phyloP scores from a whole-genome alignment of 2,329 filamentous ascomycete species.

The Colletotrichum spinosum region DNA sequence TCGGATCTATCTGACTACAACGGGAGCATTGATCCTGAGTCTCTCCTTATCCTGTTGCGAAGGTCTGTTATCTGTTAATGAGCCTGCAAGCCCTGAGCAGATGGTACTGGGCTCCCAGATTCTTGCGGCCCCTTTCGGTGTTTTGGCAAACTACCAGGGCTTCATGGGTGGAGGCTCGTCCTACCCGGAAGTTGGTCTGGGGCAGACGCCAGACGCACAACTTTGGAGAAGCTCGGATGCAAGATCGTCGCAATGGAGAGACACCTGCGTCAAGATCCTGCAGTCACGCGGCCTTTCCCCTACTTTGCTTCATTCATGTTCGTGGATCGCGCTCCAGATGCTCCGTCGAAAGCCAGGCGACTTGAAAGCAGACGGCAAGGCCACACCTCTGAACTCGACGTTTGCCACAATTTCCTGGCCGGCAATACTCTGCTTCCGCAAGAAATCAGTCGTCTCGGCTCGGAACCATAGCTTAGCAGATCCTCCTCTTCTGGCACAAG shows the following conservation, averaged over 20 bases:
- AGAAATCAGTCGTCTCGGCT: conserved; percentile 55
- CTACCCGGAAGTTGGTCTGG: conserved; percentile 50
- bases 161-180: conserved; percentile 49
- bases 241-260: conserved; percentile 60
- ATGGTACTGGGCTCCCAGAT: conserved; percentile 58
- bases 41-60: conserved; percentile 60
- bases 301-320: conserved; percentile 54
- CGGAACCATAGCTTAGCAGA: conserved; percentile 55
- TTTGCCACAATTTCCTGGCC: conserved; percentile 64
- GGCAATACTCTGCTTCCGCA: conserved; percentile 64
- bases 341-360: conserved; percentile 58
- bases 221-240: conserved; percentile 56
- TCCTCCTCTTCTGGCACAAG: conserved; percentile 49
- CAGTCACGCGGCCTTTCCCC: conserved; percentile 62
- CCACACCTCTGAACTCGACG: conserved; percentile 47
- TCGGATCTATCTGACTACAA: conserved; percentile 66
- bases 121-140: conserved; percentile 66
- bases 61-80: conserved; percentile 60
- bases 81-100: conserved; percentile 53
- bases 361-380: conserved; percentile 54
- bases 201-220: conserved; percentile 66
- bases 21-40: conserved; percentile 63
- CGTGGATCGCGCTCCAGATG: conserved; percentile 65
- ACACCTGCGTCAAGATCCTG: conserved; percentile 62
- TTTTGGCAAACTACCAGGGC: conserved; percentile 56